Conservation (phyloP, 164 flowering plant species). For the Nelumbo lutea region DNA sequence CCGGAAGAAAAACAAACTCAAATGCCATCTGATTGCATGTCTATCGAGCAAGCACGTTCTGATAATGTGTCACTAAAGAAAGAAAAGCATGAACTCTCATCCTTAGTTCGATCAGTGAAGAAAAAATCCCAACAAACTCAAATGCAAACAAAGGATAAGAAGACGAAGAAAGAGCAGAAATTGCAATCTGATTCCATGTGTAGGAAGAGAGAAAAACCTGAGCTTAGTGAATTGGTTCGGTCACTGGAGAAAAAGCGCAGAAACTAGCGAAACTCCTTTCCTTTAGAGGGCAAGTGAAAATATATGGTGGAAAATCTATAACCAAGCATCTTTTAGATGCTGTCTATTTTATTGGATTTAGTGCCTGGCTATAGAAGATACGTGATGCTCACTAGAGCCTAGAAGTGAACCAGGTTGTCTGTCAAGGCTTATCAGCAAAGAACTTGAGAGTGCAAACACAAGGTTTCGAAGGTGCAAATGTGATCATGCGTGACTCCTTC, state of each 20-base stretch:
- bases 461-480: too few species aligned
- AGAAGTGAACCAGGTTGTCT: too few species aligned
- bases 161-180: conserved; percentile 10
- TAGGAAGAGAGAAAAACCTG: conserved; percentile 14
- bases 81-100: conserved; percentile 48
- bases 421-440: too few species aligned
- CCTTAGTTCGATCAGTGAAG: conserved; percentile 50
- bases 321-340: too few species aligned
- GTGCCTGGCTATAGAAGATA: too few species aligned
- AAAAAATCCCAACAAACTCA: conserved; percentile 49
- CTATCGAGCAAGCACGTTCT: conserved; percentile 11
- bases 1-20: conserved; percentile 3
- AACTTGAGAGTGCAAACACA: too few species aligned
- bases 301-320: too few species aligned
- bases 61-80: conserved; percentile 23
- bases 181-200: neutral
- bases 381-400: too few species aligned
- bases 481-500: too few species aligned
- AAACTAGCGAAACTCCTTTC: neutral
- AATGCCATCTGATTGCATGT: conserved; percentile 18
- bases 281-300: too few species aligned
- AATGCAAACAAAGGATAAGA: conserved; percentile 16
- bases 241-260: conserved; percentile 32
- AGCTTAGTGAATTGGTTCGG: conserved; percentile 20
- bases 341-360: too few species aligned